phyloP scores from a whole-genome alignment of 208 protist species.

The Trypanosomatidae sp. region DNA sequence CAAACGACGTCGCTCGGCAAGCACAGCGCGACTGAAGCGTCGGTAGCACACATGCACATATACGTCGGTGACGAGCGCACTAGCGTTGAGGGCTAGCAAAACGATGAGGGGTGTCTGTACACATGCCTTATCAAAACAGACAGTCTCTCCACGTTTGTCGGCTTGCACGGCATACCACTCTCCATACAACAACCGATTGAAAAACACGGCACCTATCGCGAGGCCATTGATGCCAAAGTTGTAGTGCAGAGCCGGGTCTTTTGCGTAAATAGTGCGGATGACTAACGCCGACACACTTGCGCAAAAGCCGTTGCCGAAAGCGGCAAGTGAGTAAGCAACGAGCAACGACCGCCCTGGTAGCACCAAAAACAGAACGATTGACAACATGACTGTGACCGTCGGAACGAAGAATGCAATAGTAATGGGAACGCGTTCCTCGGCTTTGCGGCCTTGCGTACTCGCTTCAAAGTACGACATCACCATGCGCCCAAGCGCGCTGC shows the following conservation, averaged over 20 bases:
- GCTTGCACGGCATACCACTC: constrained; percentile 43
- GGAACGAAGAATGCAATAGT: constrained; percentile 45
- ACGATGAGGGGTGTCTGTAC: constrained; percentile 33
- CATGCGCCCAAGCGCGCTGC: constrained; percentile 44
- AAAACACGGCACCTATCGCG: constrained; percentile 16
- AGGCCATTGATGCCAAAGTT: constrained; percentile 29
- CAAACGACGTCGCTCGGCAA: constrained; percentile 29
- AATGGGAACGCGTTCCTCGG: constrained; percentile 55
- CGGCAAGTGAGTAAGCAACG: constrained; percentile 18
- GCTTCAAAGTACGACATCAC: constrained; percentile 39
- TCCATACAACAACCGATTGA: constrained; percentile 61
- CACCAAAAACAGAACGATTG: constrained; percentile 32
- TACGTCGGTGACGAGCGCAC: constrained; percentile 12
- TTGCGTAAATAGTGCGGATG: constrained; percentile 45
- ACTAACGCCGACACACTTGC: constrained; percentile 29
- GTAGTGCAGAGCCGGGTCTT: constrained; percentile 61
- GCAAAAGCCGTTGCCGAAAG: constrained; percentile 56
- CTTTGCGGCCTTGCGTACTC: constrained; percentile 15
- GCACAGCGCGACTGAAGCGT: constrained; percentile 10
- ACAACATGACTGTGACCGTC: constrained; percentile 19
- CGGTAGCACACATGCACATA: constrained; percentile 33
- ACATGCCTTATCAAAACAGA: constrained; percentile 18
- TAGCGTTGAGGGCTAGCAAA: constrained; percentile 24
- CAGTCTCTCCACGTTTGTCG: constrained; percentile 13
- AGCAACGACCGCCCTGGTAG: constrained; percentile 14